A percentile compares a stretch with the other conserved stretches of the same genome.
Evolutionary conservation across 2,329 filamentous ascomycete species (phyloP).

Genomic region (Clonostachys sp.): DNA sequence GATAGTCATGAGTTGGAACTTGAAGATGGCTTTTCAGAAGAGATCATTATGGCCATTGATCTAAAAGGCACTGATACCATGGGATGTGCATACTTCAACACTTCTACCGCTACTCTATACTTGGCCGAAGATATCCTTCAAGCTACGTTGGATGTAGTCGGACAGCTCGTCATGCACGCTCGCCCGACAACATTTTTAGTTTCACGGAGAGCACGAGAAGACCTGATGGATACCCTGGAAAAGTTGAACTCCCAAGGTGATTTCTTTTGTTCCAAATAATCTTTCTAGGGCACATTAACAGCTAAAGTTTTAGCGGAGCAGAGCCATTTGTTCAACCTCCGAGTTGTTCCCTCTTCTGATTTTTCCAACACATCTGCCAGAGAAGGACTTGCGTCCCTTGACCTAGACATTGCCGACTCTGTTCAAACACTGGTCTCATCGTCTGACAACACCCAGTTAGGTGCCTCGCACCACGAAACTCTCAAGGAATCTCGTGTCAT

Average conservation of each 20-base stretch:
- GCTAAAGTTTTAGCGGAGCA: neutral
- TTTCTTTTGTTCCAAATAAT: neutral
- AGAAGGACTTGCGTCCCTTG: constrained; percentile 53
- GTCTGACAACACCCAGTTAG: neutral
- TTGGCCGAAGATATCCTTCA: constrained; percentile 73
- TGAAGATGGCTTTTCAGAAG: constrained; percentile 18
- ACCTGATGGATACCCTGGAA: constrained; percentile 21
- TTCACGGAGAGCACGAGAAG: constrained; percentile 37
- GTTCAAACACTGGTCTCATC: constrained; percentile 1
- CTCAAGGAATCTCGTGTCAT: constrained; percentile 47
- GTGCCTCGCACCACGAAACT: constrained; percentile 2
- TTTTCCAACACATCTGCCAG: constrained; percentile 66
- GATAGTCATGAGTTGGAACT: neutral
- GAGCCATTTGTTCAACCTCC: constrained; percentile 36
- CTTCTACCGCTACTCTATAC: constrained; percentile 63
- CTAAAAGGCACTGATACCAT: constrained; percentile 65
- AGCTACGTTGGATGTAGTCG: constrained; percentile 64
- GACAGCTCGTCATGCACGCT: constrained; percentile 50
- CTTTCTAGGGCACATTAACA: neutral
- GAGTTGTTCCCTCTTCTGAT: constrained; percentile 65
- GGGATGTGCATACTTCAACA: constrained; percentile 81
- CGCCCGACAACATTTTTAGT: constrained; percentile 53
- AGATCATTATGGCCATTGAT: constrained; percentile 78
- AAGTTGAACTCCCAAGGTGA: neutral
- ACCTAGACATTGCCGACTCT: constrained; percentile 6